Evolutionary conservation across 2,329 filamentous ascomycete genomes (phyloP).

Genomic region (Penicillium palitans): DNA sequence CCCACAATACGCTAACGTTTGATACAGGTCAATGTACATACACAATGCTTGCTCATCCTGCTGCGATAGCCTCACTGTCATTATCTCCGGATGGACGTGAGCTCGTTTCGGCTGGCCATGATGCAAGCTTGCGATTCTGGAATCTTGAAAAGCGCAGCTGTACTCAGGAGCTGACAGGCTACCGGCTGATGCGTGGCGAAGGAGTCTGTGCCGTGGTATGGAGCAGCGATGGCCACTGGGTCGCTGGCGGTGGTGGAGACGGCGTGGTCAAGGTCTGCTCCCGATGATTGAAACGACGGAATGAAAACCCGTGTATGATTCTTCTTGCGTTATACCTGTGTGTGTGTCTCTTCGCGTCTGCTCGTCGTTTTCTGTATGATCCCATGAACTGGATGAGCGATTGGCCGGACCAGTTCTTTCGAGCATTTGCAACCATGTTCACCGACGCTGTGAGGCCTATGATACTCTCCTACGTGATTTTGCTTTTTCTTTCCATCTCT

Average conservation of each 20-base stretch:
- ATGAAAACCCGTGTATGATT: constrained; percentile 33
- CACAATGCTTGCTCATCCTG: constrained; percentile 94
- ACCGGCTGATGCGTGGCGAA: constrained; percentile 92
- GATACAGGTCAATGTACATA: constrained; percentile 92
- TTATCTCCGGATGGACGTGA: constrained; percentile 91
- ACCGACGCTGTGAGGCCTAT: constrained; percentile 33
- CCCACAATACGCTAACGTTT: constrained; percentile 20
- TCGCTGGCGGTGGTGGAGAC: constrained; percentile 91
- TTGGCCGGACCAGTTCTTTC: constrained; percentile 32
- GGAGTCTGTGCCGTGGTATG: constrained; percentile 92
- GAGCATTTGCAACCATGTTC: constrained; percentile 42
- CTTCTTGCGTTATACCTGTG: constrained; percentile 23
- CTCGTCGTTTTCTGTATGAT: constrained; percentile 26
- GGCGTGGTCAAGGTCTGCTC: constrained; percentile 90
- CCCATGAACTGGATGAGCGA: constrained; percentile 39
- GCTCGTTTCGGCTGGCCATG: constrained; percentile 92
- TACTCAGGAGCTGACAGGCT: constrained; percentile 90
- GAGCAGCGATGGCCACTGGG: constrained; percentile 93
- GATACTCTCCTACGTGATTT: constrained; percentile 36
- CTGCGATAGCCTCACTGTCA: constrained; percentile 86
- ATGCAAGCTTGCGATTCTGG: constrained; percentile 96
- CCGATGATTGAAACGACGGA: constrained; percentile 34
- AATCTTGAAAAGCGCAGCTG: constrained; percentile 92
- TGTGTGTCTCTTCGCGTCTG: constrained; percentile 26
- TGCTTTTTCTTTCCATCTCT: constrained; percentile 16